Percentiles rank a stretch among this genome's conserved stretches.
Evolutionary conservation across 257 asterid species (phyloP).

Genomic region (Nicotiana undulata): DNA sequence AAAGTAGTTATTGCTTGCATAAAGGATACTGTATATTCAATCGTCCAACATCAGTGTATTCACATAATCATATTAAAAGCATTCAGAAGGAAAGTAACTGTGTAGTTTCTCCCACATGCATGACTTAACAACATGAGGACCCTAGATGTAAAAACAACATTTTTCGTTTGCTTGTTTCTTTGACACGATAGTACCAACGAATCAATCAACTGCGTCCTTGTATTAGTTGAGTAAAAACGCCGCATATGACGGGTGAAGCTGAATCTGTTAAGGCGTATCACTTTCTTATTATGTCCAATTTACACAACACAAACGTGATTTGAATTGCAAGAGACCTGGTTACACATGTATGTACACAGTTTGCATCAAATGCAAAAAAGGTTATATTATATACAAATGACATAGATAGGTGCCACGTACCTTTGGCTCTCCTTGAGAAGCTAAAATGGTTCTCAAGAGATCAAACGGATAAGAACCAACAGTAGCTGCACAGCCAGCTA

Average conservation of each 20-base stretch:
- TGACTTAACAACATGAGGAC: background rate
- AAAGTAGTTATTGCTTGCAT: background rate
- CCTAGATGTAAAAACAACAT: background rate
- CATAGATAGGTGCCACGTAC: slow-evolving; percentile 19
- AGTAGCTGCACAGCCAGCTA: slow-evolving; percentile 96
- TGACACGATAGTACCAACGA: background rate
- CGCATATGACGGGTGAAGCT: background rate
- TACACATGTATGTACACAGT: background rate
- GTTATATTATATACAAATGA: background rate
- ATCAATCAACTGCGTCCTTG: background rate
- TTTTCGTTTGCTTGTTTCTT: background rate
- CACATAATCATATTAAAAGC: background rate
- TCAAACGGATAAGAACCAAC: slow-evolving; percentile 96
- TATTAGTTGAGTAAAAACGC: background rate
- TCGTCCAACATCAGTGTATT: background rate
- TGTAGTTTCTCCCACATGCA: background rate
- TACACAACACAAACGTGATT: background rate
- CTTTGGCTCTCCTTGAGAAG: slow-evolving; percentile 99
- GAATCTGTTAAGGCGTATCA: too few species aligned
- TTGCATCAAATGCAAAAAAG: background rate
- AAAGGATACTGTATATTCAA: background rate
- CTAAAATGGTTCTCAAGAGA: slow-evolving; percentile 86
- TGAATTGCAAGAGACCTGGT: background rate
- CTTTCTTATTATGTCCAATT: background rate
- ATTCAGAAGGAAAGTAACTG: background rate